Base-by-base conservation (phyloP, 305 asterid genomes). In the Caryopteris hybrid region DNA sequence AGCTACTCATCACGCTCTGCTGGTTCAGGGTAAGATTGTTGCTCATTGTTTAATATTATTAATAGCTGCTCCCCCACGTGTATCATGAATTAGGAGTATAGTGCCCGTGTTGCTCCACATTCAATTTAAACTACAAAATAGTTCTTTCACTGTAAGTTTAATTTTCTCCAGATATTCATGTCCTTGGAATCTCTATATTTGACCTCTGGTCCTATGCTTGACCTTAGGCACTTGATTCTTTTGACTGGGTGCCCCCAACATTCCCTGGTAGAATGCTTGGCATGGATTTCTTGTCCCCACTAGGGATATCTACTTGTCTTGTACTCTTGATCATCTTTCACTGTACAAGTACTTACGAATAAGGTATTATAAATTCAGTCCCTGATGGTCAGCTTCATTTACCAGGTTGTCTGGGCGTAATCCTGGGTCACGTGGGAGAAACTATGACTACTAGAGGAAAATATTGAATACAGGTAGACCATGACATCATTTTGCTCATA, bases 321-420 rank as follows among this genome's bases (percentile, higher is more conserved):
- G 47, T 29, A 25, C 31, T 25, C n/a, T n/a, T n/a, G n/a, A n/a
- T 31, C 57, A 66, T 71, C 70, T 76, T 57, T 70, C 41, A 34
- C 56, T 57, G 63, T 64, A n/a, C 20, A 59, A 42, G 52, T 55
- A 57, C 70, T 64, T 56, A 12, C 63, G 38, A 21, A 38, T 23
- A 23, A 48, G 55, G 41, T 39, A 61, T 31, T 50, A 8, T 38
- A 31, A 25, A 62, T 51, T 50, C 53, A 21, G 72, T 74, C 73
- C 74, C 75, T 84, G 78, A 79, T 68, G 47, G 59, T 74, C 74
- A 67, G 78, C 79, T 82, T 72, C 75, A 67, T 61, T 72, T 73
- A 69, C 83, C 89, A 93, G 96, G 90, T 84, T 80, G 72, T 85
- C 94, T 18, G 95, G 92, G 68, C 96, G 91, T 79, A 83, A 79